Evolutionary conservation across 352 stramenopile genomes (phyloP).

Genomic region (Phytophthora podocarpi): DNA sequence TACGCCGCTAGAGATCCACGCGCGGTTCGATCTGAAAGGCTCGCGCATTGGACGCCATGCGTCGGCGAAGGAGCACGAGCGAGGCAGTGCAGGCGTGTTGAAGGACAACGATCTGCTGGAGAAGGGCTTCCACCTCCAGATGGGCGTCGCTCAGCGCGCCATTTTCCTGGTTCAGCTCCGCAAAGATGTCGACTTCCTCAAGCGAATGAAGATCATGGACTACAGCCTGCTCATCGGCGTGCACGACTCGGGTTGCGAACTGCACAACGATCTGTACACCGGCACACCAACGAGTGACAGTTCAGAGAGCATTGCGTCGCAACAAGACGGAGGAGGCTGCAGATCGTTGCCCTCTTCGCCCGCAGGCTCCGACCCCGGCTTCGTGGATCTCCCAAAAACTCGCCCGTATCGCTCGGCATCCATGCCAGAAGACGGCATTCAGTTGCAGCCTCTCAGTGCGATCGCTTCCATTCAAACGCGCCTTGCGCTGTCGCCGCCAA

Average conservation of each 20-base stretch:
- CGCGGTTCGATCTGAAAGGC: slow-evolving; percentile 91
- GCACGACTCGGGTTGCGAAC: slow-evolving; percentile 75
- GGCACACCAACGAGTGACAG: slow-evolving; percentile 21
- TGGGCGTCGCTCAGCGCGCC: slow-evolving; percentile 69
- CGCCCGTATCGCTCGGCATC: slow-evolving; percentile 23
- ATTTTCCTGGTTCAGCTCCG: slow-evolving; percentile 89
- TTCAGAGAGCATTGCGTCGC: slow-evolving; percentile 11
- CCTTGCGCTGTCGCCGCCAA: slow-evolving; percentile 31
- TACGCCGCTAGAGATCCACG: slow-evolving; percentile 92
- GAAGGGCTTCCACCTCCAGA: slow-evolving; percentile 83
- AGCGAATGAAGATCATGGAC: slow-evolving; percentile 95
- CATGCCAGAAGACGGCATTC: slow-evolving; percentile 6
- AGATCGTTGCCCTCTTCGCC: slow-evolving; percentile 56
- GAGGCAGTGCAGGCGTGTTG: slow-evolving; percentile 65
- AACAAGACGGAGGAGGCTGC: slow-evolving; percentile 5
- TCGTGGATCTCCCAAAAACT: slow-evolving; percentile 1
- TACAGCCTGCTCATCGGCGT: slow-evolving; percentile 93
- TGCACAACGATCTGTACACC: slow-evolving; percentile 60
- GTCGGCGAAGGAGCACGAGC: slow-evolving; percentile 69
- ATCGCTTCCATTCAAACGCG: slow-evolving; percentile 11
- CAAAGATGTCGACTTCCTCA: slow-evolving; percentile 91
- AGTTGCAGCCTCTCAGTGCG: slow-evolving; percentile 6
- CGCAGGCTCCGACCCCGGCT: slow-evolving; percentile 6
- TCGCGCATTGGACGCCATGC: slow-evolving; percentile 86
- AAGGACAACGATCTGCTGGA: slow-evolving; percentile 94